phyloP scores from a whole-genome alignment of 2,329 filamentous ascomycete species.

The Pezicula neosporulosa region DNA sequence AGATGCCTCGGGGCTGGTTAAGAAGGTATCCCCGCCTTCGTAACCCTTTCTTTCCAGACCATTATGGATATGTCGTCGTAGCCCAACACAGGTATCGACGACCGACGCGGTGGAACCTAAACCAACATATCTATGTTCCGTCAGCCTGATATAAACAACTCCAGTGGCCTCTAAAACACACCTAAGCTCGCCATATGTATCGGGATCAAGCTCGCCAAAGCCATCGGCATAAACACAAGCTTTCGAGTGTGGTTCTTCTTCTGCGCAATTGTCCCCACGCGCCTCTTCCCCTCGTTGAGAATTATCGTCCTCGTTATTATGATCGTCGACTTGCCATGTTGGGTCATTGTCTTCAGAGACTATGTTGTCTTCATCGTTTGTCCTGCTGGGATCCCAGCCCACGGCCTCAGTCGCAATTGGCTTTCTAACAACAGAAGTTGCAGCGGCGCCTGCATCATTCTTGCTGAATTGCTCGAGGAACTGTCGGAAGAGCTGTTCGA shows the following conservation, averaged over 20 bases:
- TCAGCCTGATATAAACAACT: no score
- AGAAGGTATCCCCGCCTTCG: background rate
- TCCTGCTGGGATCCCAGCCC: background rate
- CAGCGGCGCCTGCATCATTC: background rate
- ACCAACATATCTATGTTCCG: conserved; percentile 2
- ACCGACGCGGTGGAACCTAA: background rate
- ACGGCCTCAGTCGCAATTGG: background rate
- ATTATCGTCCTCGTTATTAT: background rate
- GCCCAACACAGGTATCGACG: background rate
- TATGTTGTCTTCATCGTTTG: background rate
- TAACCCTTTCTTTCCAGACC: background rate
- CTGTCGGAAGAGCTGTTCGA: background rate
- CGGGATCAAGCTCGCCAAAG: background rate
- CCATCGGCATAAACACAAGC: background rate
- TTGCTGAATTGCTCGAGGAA: background rate
- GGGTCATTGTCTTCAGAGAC: no score
- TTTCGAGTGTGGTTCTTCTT: background rate
- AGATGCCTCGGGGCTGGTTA: background rate
- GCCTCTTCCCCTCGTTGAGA: background rate
- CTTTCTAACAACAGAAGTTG: background rate
- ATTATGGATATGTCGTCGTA: background rate
- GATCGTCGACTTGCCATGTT: no score
- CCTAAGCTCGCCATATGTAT: background rate
- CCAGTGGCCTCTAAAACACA: no score
- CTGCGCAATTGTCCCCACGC: no score